Conservation (phyloP, 2,329 filamentous ascomycete species). For the Neopestalotiopsis clavispora region DNA sequence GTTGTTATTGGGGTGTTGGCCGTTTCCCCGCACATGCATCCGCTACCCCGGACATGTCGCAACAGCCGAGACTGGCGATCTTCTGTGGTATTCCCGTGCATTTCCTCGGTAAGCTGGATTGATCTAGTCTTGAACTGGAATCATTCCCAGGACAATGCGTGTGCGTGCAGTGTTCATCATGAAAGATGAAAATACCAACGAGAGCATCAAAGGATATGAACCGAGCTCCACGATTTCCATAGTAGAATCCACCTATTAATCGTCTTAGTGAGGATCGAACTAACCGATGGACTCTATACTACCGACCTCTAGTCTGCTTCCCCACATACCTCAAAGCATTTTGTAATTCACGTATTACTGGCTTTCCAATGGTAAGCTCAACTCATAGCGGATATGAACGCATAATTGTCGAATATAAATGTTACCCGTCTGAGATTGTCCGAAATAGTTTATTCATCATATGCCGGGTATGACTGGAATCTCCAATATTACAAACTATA, state of each 20-base stretch:
- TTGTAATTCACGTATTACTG: too few species aligned
- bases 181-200: not conserved
- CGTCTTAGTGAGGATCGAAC: not conserved
- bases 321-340: not conserved
- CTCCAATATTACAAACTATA: constrained; percentile 53
- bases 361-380: not conserved
- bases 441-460: not conserved
- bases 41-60: constrained; percentile 15
- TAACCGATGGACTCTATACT: too few species aligned
- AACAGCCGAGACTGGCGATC: not conserved
- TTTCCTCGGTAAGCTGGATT: constrained; percentile 3
- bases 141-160: not conserved
- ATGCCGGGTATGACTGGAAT: too few species aligned
- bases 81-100: not conserved
- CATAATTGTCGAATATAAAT: too few species aligned
- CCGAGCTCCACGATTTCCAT: not conserved
- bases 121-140: not conserved
- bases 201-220: not conserved
- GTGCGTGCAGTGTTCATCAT: not conserved
- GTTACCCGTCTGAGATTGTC: too few species aligned
- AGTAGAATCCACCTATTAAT: not conserved
- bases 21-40: constrained; percentile 19
- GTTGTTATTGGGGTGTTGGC: not conserved
- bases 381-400: not conserved
- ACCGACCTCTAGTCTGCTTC: too few species aligned